Conservation (phyloP, 495 filamentous ascomycete species). For the Daldinia concentrica region DNA sequence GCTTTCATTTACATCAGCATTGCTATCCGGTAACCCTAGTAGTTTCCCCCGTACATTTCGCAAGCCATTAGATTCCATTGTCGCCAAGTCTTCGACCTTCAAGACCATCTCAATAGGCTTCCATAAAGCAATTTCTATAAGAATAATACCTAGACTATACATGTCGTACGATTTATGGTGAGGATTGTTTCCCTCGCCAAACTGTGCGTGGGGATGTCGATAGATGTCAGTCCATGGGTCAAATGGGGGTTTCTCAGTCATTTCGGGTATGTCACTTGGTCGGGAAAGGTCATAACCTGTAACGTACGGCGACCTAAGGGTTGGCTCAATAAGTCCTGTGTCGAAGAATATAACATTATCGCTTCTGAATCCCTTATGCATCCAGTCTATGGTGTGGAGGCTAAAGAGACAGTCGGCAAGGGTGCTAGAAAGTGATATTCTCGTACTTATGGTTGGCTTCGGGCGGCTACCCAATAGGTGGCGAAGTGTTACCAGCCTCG, state of each 20-base stretch:
- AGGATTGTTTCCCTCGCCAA: slow-evolving; percentile 42
- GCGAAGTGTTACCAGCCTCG: too few species aligned
- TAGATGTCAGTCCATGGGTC: slow-evolving; percentile 59
- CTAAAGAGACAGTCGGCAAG: too few species aligned
- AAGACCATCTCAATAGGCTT: slow-evolving; percentile 55
- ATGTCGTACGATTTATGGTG: slow-evolving; percentile 63
- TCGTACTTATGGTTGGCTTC: too few species aligned
- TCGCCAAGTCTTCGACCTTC: slow-evolving; percentile 44
- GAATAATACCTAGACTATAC: slow-evolving; percentile 59
- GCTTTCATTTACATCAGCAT: not conserved
- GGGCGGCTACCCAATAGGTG: too few species aligned
- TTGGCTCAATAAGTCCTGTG: not conserved
- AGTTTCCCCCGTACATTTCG: not conserved
- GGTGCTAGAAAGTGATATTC: too few species aligned
- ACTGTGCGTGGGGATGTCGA: slow-evolving; percentile 58
- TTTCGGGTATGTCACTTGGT: slow-evolving; percentile 59
- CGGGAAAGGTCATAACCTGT: slow-evolving; percentile 65
- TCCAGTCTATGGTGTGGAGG: slow-evolving; percentile 65
- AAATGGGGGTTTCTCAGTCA: slow-evolving; percentile 60
- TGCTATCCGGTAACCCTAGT: not conserved
- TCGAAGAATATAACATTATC: slow-evolving; percentile 63
- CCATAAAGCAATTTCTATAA: slow-evolving; percentile 64
- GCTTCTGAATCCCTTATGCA: slow-evolving; percentile 66
- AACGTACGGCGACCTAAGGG: slow-evolving; percentile 52
- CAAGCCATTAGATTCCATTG: not conserved